Evolutionary conservation across 805 yeast genomes (phyloP), one percentile per base, ranked within the genome.

Genomic region (Starmerella scarabaei): DNA sequence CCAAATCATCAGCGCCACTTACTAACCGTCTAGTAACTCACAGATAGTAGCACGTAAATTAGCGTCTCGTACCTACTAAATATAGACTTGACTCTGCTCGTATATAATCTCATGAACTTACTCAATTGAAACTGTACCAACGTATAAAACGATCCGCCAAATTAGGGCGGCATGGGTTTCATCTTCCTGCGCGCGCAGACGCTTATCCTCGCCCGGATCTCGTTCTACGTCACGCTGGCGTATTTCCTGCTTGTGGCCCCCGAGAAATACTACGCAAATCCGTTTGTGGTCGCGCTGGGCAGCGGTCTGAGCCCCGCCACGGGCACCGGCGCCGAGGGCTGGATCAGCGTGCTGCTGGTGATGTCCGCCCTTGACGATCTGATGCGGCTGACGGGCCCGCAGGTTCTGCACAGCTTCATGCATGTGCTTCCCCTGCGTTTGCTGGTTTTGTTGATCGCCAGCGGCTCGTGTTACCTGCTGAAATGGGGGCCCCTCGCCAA

Each of bases 201-300:
- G 21, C 45, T 44, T 4, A 37, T 44, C 16, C 29, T 41, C 19
- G 21, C 28, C 17, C 42, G 49, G 17, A 27, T 54, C 9, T 37
- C 47, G 12, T 40, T 51, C 37, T 52, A 55, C 24, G 42, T 51
- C 51, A 40, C 57, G 16, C 16, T 54, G 17, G 55, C 58, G 3
- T 57, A 40, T 42, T 54, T 53, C 40, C 43, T 60, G 35, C 38
- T 57, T 16, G 43, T 42, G 12, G 49, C 52, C 17, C 62, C 63
- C 8, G 36, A 30, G 24, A 34, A 42, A n/a, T 37, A 58, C 11
- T 41, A 51, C 36, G 42, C 48, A 14, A 56, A 52, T 44, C 18
- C 47, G 12, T 38, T 50, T 4, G 55, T 58, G 12, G 45, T 57
- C 0, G 40, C 55, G 17, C 44, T 58, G 7, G 51, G 59, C 18